Base-by-base conservation (phyloP, 345 rosid genomes). In the Conringia planisiliqua region DNA sequence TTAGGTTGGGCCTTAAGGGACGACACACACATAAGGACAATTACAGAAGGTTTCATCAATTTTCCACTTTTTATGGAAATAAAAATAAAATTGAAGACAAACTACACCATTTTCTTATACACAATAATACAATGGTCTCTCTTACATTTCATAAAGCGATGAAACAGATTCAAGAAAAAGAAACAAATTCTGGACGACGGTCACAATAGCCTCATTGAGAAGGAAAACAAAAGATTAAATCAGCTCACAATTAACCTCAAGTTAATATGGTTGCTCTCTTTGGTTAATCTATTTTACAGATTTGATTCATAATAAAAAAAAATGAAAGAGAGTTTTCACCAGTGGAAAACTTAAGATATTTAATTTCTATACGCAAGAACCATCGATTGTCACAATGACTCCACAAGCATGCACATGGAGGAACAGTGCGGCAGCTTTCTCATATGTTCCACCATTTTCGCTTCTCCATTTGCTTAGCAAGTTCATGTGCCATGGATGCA, bases 361-460 rank as follows among this genome's bases (percentile, higher is more conserved):
- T 51, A 68, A 20, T 9, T 51, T 63, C 70, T 70, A 48, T 70
- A 63, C 71, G 61, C 36, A 75, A 59, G 73, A 67, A 27, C 16
- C 52, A 8, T 68, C 63, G 40, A 27, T 36, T 71, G 58, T 43
- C 60, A 58, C 72, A 74, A 44, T 44, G 61, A 66, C 17, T 46
- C 32, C 6, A 7, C n/a, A 24, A 36, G 18, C n/a, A n/a, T 48
- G 44, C 32, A 36, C 62, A 10, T 20, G 61, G 22, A 36, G 32
- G 39, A 52, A 27, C 55, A 42, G 26, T 56, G 51, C 17, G 22
- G 79, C 82, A 24, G 18, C 51, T 63, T 39, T 67, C 65, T 86
- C 80, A 87, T 66, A 88, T 56, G 30, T 87, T 80, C 95, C 96
- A 94, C 97, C 96, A 94, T 83, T 88, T 90, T 4, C 91, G 92